A percentile compares a stretch with the other conserved stretches of the same genome.
These are phyloP conservation scores for Epichloe sibirici DNA, from an alignment of 2,329 filamentous ascomycete species.

Conservation along the genomic window DNA sequence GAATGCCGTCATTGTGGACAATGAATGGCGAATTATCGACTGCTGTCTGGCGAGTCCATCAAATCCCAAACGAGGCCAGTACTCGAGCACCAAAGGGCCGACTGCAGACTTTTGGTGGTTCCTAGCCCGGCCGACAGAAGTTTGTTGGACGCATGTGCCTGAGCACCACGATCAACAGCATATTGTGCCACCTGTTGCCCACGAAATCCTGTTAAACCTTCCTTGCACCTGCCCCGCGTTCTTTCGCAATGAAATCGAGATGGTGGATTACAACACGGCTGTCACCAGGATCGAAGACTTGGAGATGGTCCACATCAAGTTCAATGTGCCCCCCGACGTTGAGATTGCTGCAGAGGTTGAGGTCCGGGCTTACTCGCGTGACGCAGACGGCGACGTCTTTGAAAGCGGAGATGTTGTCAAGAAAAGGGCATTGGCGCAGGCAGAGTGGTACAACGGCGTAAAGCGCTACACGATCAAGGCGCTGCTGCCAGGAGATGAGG, in stretches of 20 bases:
- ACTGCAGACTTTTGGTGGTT: constrained; percentile 87
- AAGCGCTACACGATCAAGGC: constrained; percentile 94
- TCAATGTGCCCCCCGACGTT: constrained; percentile 78
- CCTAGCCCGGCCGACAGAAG: constrained; percentile 73
- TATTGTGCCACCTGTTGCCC: constrained; percentile 75
- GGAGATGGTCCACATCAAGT: constrained; percentile 82
- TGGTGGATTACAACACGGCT: constrained; percentile 86
- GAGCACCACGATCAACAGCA: constrained; percentile 83
- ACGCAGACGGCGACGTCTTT: constrained; percentile 83
- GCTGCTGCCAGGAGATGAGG: constrained; percentile 81
- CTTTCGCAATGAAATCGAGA: constrained; percentile 69
- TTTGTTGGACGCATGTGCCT: constrained; percentile 93
- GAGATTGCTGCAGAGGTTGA: constrained; percentile 91
- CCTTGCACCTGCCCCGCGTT: constrained; percentile 78
- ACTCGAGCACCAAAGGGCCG: constrained; percentile 58
- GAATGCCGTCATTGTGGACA: constrained; percentile 88
- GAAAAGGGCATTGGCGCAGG: constrained; percentile 81
- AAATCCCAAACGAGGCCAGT: constrained; percentile 65
- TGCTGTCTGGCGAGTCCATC: constrained; percentile 86
- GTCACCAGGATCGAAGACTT: constrained; percentile 76
- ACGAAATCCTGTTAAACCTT: constrained; percentile 74
- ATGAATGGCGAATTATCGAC: constrained; percentile 94
- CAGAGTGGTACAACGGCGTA: constrained; percentile 75
- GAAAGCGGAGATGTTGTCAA: constrained; percentile 79
- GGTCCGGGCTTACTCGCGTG: constrained; percentile 64